These are phyloP conservation scores for Malassezia nana DNA, from an alignment of 1,284 basidiomycete genomes.

Conservation along the genomic window DNA sequence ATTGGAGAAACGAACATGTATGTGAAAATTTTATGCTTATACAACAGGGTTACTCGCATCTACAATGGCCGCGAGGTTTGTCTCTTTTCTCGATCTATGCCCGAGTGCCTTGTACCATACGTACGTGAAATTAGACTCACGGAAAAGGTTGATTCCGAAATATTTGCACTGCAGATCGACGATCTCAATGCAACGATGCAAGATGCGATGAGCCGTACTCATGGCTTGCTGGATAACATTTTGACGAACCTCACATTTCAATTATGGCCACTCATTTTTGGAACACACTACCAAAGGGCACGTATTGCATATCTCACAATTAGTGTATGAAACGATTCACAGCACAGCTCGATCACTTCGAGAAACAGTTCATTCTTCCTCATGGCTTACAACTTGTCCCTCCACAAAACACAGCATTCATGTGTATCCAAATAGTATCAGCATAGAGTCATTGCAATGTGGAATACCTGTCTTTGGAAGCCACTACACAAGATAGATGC, in stretches of 20 bases:
- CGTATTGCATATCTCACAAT: not conserved
- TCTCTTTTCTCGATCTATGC: slow-evolving; percentile 1
- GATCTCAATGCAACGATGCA: slow-evolving; percentile 2
- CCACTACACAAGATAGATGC: no score
- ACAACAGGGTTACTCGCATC: not conserved
- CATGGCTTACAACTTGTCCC: not conserved
- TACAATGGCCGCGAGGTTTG: slow-evolving; percentile 6
- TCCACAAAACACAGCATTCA: not conserved
- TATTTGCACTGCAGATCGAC: not conserved
- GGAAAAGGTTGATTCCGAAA: not conserved
- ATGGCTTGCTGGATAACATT: slow-evolving; percentile 12
- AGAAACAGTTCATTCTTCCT: not conserved
- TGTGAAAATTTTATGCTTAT: not conserved
- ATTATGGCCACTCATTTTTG: slow-evolving; percentile 5
- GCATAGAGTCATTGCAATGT: not conserved
- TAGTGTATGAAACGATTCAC: slow-evolving; percentile 12
- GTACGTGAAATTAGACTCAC: not conserved
- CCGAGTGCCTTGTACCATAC: not conserved
- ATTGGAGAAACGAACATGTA: not conserved
- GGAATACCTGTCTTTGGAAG: not conserved
- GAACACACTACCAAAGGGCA: slow-evolving; percentile 10
- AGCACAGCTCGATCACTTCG: not conserved
- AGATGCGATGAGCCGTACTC: not conserved
- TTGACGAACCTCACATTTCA: slow-evolving; percentile 12
- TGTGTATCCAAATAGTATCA: slow-evolving; percentile 5